phyloP scores from a whole-genome alignment of 208 protist species.

The Leishmania amazonensis region DNA sequence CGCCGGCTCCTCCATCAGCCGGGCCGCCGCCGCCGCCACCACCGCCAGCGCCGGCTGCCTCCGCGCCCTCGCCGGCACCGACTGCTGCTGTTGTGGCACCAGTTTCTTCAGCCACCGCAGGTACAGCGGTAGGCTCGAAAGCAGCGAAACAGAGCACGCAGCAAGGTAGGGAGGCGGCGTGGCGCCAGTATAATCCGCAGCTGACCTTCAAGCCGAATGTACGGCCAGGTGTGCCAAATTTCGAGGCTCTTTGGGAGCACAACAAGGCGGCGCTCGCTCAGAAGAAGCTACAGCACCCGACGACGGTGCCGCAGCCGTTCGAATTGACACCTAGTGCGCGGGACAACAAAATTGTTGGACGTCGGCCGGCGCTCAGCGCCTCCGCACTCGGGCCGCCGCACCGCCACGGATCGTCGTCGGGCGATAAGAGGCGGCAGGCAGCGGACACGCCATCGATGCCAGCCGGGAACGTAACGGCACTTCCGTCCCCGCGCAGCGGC shows the following conservation, averaged over 20 bases:
- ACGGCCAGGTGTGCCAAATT: slow-evolving; percentile 77
- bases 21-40: too few species aligned
- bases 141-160: neutral
- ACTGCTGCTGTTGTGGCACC: slow-evolving; percentile 1
- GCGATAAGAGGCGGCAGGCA: neutral
- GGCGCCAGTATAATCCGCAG: slow-evolving; percentile 47
- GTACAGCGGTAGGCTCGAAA: neutral
- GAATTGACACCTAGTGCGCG: slow-evolving; percentile 44
- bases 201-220: slow-evolving; percentile 83
- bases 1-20: neutral
- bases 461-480: neutral
- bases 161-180: slow-evolving; percentile 11
- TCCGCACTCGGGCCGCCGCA: neutral
- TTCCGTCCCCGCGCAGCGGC: neutral
- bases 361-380: slow-evolving; percentile 20
- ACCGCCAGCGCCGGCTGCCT: neutral
- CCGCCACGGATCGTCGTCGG: slow-evolving; percentile 1
- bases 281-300: slow-evolving; percentile 51
- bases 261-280: slow-evolving; percentile 46
- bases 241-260: slow-evolving; percentile 67
- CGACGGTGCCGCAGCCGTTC: slow-evolving; percentile 53
- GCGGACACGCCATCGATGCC: neutral
- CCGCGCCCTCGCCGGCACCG: slow-evolving; percentile 4
- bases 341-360: slow-evolving; percentile 23
- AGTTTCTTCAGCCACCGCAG: neutral